Percentiles rank a stretch among this genome's conserved stretches.
These are phyloP conservation scores for Fusarium algeriense DNA, from an alignment of 2,329 filamentous ascomycete species.

Conservation along the genomic window DNA sequence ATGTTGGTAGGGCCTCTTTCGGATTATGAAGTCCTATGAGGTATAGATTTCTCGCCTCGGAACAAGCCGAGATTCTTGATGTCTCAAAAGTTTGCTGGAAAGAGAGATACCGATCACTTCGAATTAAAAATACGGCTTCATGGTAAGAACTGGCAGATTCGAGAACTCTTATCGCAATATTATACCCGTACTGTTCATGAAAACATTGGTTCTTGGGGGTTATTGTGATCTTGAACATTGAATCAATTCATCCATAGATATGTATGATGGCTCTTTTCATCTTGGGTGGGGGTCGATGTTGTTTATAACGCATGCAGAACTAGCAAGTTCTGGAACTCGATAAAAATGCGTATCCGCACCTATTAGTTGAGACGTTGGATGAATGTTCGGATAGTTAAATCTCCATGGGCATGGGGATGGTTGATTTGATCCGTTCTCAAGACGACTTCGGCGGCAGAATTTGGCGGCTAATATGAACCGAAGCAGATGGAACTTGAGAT, in stretches of 20 bases:
- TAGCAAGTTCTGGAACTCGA: slow-evolving; percentile 36
- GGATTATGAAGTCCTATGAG: not conserved
- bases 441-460: slow-evolving; percentile 27
- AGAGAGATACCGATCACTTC: not conserved
- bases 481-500: slow-evolving; percentile 17
- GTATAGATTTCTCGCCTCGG: not conserved
- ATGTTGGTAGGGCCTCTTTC: not conserved
- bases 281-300: slow-evolving; percentile 32
- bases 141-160: not conserved
- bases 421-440: slow-evolving; percentile 24
- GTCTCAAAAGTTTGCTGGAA: not conserved
- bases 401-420: slow-evolving; percentile 26
- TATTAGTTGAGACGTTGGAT: slow-evolving; percentile 7
- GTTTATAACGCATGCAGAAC: slow-evolving; percentile 22
- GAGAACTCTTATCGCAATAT: not conserved
- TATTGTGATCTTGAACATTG: not conserved
- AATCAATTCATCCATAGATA: not conserved
- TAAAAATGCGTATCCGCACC: slow-evolving; percentile 16
- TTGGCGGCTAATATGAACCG: slow-evolving; percentile 33
- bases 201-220: not conserved
- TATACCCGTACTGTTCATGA: not conserved
- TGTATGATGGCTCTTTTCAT: slow-evolving; percentile 7
- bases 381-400: slow-evolving; percentile 18
- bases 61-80: not conserved
- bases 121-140: not conserved